Conservation (phyloP, 371 early-diverging fungal species). For the Mucor saturninus region DNA sequence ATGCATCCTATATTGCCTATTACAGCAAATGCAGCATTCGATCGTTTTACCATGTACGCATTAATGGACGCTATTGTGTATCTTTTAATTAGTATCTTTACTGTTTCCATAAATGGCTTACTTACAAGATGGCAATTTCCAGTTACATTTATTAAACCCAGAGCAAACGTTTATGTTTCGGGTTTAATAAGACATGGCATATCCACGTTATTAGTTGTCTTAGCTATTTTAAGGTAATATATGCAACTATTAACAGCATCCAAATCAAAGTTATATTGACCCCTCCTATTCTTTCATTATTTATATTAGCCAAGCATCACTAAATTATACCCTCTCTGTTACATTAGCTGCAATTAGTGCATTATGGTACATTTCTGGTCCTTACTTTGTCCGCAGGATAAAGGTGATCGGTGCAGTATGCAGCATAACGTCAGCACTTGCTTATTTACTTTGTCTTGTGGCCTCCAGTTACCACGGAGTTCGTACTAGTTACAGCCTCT, state of each 20-base stretch:
- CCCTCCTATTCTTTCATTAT: neutral
- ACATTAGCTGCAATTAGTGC: slow-evolving; percentile 17
- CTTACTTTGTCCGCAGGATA: slow-evolving; percentile 45
- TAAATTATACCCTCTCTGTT: slow-evolving; percentile 12
- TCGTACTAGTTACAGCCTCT: slow-evolving; percentile 17
- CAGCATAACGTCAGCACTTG: slow-evolving; percentile 32
- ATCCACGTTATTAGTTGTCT: slow-evolving; percentile 19
- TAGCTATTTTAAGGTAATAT: slow-evolving; percentile 33
- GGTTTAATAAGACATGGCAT: slow-evolving; percentile 29
- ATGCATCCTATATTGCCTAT: neutral
- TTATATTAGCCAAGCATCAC: slow-evolving; percentile 19
- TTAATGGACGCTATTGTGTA: slow-evolving; percentile 37
- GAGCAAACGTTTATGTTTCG: slow-evolving; percentile 14
- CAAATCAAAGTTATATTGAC: neutral
- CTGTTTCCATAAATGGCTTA: slow-evolving; percentile 38
- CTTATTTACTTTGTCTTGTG: slow-evolving; percentile 31
- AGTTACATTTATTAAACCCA: slow-evolving; percentile 34
- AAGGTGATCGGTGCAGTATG: slow-evolving; percentile 19
- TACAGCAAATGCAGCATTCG: neutral
- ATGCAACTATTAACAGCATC: neutral
- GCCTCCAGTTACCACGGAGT: neutral
- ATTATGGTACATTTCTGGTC: slow-evolving; percentile 34
- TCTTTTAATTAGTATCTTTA: slow-evolving; percentile 41
- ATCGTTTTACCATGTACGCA: slow-evolving; percentile 1
- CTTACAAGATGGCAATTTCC: slow-evolving; percentile 45